These are phyloP conservation scores for Candida montana DNA, from an alignment of 805 yeast species.

Conservation along the genomic window DNA sequence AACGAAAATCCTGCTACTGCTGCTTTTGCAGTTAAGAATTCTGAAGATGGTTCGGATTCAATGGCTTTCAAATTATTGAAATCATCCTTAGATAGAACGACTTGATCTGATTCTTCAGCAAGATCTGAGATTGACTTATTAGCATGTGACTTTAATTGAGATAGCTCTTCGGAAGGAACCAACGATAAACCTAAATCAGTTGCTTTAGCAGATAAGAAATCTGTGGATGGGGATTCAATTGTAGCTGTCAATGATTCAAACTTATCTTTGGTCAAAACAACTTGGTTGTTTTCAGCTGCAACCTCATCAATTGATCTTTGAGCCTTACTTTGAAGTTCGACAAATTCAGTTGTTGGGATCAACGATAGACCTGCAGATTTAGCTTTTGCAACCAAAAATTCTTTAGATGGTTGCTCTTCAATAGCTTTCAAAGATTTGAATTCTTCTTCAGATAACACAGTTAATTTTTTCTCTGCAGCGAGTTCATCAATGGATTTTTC, in stretches of 20 bases:
- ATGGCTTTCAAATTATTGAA: constrained; percentile 10
- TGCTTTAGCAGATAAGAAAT: constrained; percentile 7
- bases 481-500: no score
- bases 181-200: not conserved
- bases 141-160: constrained; percentile 7
- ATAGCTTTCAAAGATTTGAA: constrained; percentile 5
- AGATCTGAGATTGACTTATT: constrained; percentile 1
- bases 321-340: constrained; percentile 1
- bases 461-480: no score
- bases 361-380: not conserved
- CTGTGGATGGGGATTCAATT: not conserved
- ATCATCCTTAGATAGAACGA: constrained; percentile 12
- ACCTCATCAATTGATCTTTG: not conserved
- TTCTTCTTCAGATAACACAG: constrained; percentile 15
- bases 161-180: constrained; percentile 14
- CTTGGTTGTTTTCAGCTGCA: constrained; percentile 1
- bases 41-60: constrained; percentile 2
- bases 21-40: constrained; percentile 7
- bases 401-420: not conserved
- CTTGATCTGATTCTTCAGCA: not conserved
- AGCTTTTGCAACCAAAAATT: not conserved
- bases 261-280: constrained; percentile 10
- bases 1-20: constrained; percentile 5
- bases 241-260: constrained; percentile 10
- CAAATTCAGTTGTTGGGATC: not conserved